Percentiles rank a stretch among this genome's conserved stretches.
Conservation (phyloP, 2,329 filamentous ascomycete genomes). For the Keithomyces neogunnii region DNA sequence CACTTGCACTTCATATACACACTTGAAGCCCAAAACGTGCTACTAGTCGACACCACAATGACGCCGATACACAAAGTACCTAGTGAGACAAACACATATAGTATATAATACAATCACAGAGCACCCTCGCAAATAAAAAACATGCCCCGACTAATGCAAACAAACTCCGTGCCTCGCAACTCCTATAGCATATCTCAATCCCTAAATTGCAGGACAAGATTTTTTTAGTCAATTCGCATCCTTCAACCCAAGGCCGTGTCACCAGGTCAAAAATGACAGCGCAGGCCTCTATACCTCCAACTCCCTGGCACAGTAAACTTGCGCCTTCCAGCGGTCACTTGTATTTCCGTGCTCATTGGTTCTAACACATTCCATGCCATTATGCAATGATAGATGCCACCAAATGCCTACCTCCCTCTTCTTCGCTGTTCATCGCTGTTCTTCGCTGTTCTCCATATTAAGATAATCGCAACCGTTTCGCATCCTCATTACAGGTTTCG, state of each 20-base stretch:
- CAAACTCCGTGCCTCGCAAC: background rate
- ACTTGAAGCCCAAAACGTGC: too few species aligned
- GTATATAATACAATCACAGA: background rate
- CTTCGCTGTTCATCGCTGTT: background rate
- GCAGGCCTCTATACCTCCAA: background rate
- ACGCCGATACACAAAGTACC: too few species aligned
- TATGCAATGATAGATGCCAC: background rate
- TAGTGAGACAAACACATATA: too few species aligned
- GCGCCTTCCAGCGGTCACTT: background rate
- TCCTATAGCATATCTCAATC: background rate
- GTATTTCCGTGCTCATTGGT: constrained; percentile 2
- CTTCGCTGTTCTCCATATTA: background rate
- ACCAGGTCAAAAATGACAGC: background rate
- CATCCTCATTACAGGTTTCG: background rate
- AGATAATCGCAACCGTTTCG: background rate
- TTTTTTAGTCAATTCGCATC: background rate
- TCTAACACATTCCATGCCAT: background rate
- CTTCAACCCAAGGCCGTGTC: background rate
- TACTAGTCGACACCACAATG: too few species aligned
- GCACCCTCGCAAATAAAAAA: background rate
- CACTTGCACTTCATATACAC: too few species aligned
- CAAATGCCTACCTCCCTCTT: background rate
- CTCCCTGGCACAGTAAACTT: background rate
- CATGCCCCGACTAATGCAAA: background rate
- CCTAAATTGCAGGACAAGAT: background rate